Base-by-base conservation (phyloP, 2,329 filamentous ascomycete species). In the Aspergillus quadrilineatus region DNA sequence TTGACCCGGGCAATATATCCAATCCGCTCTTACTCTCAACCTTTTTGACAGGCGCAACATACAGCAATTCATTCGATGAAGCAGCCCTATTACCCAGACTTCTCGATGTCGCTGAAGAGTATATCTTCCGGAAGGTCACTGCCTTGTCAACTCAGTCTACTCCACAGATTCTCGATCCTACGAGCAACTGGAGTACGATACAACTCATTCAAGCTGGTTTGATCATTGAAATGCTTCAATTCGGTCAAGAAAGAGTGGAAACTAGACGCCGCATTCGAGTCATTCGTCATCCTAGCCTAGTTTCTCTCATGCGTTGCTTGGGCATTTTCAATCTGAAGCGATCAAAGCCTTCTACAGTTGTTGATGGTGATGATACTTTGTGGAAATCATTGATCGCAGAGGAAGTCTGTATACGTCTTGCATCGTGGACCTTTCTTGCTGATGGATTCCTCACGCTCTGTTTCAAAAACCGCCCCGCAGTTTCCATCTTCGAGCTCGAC, bases 171-270 rank as follows among this genome's bases (percentile, higher is more conserved):
- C 28, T 58, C 12, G 57, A 65, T 1, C 45, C 55, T 1, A 50
- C 41, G 3, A 46, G 50, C 10, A 43, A 60, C 0, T 29, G 57
- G 6, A 53, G 63, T 3, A 65, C 59, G 0, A 58, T 69, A 1
- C 66, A 70, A 41, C 30, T 65, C 4, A 58, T 70, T 10, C 68
- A 70, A 48, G 64, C 62, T 32, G 67, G 67, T 12, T 57, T 70
- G 1, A 68, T 70, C 3, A 66, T 69, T 12, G 67, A 70, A 49
- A 70, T 70, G 68, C 61, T 70, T 29, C 68, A 70, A 15, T 70
- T 70, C 29, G 65, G 66, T 6, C 65, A 67, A 17, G 68, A 69
- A 28, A 63, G 63, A 41, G 56, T 66, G 37, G 58, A 63, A 42
- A 68, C 62, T 6, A 64, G 68, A 37, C 65, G 67, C 12, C 68